A percentile compares a stretch with the other conserved stretches of the same genome.
Evolutionary conservation across 202 grass and related monocot species (phyloP).

Genomic region (Schoenoplectus tabernaemontani): DNA sequence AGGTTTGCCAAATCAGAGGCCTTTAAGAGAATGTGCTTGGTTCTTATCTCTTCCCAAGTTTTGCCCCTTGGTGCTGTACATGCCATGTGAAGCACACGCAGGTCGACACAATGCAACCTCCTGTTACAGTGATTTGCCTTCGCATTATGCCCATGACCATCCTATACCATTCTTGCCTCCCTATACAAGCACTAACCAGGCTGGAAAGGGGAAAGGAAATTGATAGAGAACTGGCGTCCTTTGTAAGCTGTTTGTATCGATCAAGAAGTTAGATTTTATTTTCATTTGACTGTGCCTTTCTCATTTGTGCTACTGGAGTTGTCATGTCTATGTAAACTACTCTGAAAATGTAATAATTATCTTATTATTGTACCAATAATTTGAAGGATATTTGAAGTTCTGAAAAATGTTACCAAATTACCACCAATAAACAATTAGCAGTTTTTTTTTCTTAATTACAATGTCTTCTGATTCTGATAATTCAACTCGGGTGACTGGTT

Average conservation of each 20-base stretch:
- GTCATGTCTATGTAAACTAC: neutral
- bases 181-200: neutral
- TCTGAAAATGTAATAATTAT: neutral
- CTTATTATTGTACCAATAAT: neutral
- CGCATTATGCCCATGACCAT: neutral
- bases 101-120: slow-evolving; percentile 9
- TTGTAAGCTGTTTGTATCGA: neutral
- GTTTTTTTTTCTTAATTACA: neutral
- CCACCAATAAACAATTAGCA: neutral
- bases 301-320: neutral
- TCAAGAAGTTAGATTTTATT: neutral
- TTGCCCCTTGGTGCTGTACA: slow-evolving; percentile 50
- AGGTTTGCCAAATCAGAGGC: slow-evolving; percentile 51
- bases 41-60: slow-evolving; percentile 48
- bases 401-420: neutral
- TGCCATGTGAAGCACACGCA: slow-evolving; percentile 40
- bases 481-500: neutral
- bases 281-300: neutral
- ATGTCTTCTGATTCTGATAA: neutral
- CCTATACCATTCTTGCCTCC: neutral
- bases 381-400: neutral
- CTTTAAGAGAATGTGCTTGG: slow-evolving; percentile 37
- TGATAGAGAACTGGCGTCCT: neutral
- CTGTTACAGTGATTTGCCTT: neutral
- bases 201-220: slow-evolving; percentile 3